These are phyloP conservation scores for Cucurbita moschata DNA, from an alignment of 306 rosid species.

Conservation along the genomic window DNA sequence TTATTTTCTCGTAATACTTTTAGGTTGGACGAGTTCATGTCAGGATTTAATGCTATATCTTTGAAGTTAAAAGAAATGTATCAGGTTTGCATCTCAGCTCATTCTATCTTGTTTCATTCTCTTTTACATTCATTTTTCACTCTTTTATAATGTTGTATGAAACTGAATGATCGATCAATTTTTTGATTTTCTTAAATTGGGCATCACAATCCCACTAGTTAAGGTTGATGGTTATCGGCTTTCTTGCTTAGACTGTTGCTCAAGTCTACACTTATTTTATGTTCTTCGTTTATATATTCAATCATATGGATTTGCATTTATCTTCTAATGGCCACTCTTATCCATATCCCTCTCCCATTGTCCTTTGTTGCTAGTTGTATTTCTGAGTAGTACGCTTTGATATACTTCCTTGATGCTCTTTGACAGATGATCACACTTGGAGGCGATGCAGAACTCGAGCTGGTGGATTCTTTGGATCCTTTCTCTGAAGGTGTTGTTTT, in stretches of 20 bases:
- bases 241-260: neutral
- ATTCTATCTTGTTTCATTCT: neutral
- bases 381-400: neutral
- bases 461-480: constrained; percentile 94
- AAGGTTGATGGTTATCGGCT: neutral
- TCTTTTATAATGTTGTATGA: neutral
- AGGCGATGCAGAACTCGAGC: constrained; percentile 97
- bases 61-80: constrained; percentile 91
- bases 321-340: neutral
- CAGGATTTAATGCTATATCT: constrained; percentile 84
- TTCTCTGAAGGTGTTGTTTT: constrained; percentile 97
- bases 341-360: neutral
- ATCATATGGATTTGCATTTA: neutral
- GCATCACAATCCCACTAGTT: neutral
- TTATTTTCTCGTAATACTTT: neutral
- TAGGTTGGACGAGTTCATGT: constrained; percentile 97
- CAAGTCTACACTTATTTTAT: neutral
- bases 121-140: neutral
- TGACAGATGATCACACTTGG: constrained; percentile 93
- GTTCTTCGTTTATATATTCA: neutral
- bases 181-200: neutral
- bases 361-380: neutral
- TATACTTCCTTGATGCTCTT: neutral
- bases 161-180: neutral
- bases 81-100: constrained; percentile 44